A percentile compares a stretch with the other conserved stretches of the same genome.
Conservation (phyloP, 192 early-diverging fungal species). For the Coemansia sp. region DNA sequence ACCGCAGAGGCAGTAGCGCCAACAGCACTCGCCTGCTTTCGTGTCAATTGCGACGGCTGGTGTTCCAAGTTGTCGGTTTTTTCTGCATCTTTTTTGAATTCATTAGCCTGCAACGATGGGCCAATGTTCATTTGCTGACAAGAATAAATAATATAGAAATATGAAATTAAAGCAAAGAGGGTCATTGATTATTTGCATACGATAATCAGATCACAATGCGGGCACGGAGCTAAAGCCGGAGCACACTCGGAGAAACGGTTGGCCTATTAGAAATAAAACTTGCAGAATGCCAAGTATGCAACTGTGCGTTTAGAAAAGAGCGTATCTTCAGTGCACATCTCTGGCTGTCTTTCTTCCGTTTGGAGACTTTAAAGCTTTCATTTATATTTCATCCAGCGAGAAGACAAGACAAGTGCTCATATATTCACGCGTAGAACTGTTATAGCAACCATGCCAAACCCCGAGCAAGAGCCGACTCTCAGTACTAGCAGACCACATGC, state of each 20-base stretch:
- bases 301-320: background rate
- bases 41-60: slow-evolving; percentile 25
- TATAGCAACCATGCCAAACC: background rate
- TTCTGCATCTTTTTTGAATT: slow-evolving; percentile 1
- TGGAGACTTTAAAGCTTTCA: too few relatives aligned
- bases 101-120: slow-evolving; percentile 22
- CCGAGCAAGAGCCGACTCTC: background rate
- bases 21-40: slow-evolving; percentile 51
- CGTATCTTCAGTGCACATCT: background rate
- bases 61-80: background rate
- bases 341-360: background rate
- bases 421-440: background rate
- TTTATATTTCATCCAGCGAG: too few relatives aligned
- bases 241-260: background rate
- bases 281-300: background rate
- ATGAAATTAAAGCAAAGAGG: background rate
- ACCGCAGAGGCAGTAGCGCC: slow-evolving; percentile 52
- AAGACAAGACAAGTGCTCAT: too few relatives aligned
- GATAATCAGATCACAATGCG: background rate
- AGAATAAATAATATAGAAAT: background rate
- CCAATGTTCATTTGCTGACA: slow-evolving; percentile 36
- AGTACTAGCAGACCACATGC: background rate
- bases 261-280: background rate
- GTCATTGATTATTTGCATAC: background rate
- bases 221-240: background rate